Evolutionary conservation across 768 basidiomycete species (phyloP).

Genomic region (Termitomyces sp.): DNA sequence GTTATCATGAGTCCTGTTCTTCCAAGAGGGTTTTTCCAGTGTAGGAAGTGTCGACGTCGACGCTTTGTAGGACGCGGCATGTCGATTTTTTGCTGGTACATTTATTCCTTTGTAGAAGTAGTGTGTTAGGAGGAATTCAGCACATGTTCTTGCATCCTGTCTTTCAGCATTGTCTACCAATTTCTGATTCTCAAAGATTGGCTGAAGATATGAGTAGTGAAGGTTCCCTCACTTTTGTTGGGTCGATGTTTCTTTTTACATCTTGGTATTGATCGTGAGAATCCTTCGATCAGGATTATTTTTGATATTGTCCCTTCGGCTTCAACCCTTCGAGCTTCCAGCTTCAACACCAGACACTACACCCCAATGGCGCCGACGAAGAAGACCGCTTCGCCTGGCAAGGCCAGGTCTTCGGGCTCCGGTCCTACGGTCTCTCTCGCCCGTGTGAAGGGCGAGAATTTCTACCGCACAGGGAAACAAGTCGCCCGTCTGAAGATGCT

Average conservation of each 20-base stretch:
- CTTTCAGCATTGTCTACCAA: neutral
- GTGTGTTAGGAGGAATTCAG: neutral
- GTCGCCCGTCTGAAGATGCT: slow-evolving; percentile 86
- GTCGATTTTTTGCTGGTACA: slow-evolving; percentile 57
- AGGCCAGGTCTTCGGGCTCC: slow-evolving; percentile 37
- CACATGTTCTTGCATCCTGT: neutral
- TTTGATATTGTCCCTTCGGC: slow-evolving; percentile 1
- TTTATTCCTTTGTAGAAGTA: slow-evolving; percentile 6
- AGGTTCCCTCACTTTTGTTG: no score
- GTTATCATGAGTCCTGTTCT: slow-evolving; percentile 41
- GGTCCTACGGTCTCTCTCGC: slow-evolving; percentile 50
- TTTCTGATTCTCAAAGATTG: neutral
- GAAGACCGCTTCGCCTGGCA: slow-evolving; percentile 30
- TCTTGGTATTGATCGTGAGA: slow-evolving; percentile 11
- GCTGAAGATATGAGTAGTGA: no score
- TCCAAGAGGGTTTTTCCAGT: slow-evolving; percentile 47
- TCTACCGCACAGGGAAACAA: slow-evolving; percentile 94
- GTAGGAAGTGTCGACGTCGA: slow-evolving; percentile 59
- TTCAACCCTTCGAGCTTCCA: no score
- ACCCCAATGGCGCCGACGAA: slow-evolving; percentile 34
- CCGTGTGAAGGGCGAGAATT: slow-evolving; percentile 91
- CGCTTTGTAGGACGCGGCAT: slow-evolving; percentile 47
- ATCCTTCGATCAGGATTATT: slow-evolving; percentile 13
- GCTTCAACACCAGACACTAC: no score
- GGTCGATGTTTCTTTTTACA: no score